Evolutionary conservation across 352 stramenopile species (phyloP), one percentile per base, ranked within the genome.

Genomic region (Pythium chondricola): DNA sequence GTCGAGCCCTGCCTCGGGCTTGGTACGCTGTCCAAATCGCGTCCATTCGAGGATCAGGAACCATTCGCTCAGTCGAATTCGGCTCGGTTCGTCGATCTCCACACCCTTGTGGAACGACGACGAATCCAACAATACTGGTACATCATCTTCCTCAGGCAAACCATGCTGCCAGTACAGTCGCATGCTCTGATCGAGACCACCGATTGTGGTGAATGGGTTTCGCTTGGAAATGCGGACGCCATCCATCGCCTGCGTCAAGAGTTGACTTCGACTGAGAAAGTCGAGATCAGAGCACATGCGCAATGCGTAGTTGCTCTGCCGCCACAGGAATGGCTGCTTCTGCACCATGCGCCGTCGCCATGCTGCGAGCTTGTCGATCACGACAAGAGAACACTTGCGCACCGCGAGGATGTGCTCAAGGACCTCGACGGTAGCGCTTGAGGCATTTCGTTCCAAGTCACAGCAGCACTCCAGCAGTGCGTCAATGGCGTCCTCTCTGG

Each of bases 181-280:
- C 71, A 87, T 82, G 30, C 71, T 83, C 38, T 75, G 58, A 43
- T 88, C 74, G 32, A 91, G 60, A 0, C 76, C 79, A 22, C 76
- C 76, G 31, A 86, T 70, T 2, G 76, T 91, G 25, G 65, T 77
- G 37, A 91, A 86, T 14, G 79, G 79, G 32, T 91, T 88, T 13
- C 74, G 70, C 35, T 75, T 69, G 48, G 44, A 27, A 4, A 91
- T 38, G 2, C 74, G 69, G 13, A 81, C 43, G 5, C 74, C 76
- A 42, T 80, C 76, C 62, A 91, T 71, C 20, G 76, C 72, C 1
- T 52, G 50, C 4, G 63, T 71, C 14, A 67, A 65, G 1, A 79
- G 33, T 18, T 77, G 71, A 38, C 76, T 90, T 43, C 83, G 80
- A 47, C 63, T 83, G n/a, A 89, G 48, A 35, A 91, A 89, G 35